A percentile compares a stretch with the other conserved stretches of the same genome.
Conservation (phyloP, 768 basidiomycete species). For the Naganishia vaughanmartiniae region DNA sequence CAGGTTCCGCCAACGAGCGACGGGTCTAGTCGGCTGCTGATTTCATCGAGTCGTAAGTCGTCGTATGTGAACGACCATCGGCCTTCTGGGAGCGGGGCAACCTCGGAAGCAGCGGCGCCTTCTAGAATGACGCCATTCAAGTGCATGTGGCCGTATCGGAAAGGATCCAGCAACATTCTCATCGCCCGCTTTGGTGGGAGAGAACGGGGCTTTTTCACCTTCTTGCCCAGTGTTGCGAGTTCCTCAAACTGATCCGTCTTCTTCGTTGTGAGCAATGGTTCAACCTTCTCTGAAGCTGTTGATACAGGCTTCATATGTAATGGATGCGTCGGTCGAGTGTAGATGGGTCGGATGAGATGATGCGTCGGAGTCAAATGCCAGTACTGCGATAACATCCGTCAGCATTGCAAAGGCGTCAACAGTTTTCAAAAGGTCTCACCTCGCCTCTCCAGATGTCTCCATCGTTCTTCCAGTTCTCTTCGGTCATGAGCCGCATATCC, state of each 20-base stretch:
- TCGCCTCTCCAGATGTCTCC: slow-evolving; percentile 26
- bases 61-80: slow-evolving; percentile 10
- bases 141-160: slow-evolving; percentile 35
- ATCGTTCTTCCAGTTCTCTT: slow-evolving; percentile 28
- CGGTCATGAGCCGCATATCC: slow-evolving; percentile 41
- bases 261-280: not conserved
- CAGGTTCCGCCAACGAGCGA: not conserved
- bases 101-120: not conserved
- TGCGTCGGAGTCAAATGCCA: slow-evolving; percentile 34
- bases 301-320: slow-evolving; percentile 30
- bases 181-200: slow-evolving; percentile 37
- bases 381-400: slow-evolving; percentile 30
- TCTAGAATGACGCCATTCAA: slow-evolving; percentile 12
- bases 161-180: slow-evolving; percentile 45
- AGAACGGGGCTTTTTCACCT: slow-evolving; percentile 25
- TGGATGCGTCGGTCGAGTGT: slow-evolving; percentile 45
- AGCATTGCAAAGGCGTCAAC: slow-evolving; percentile 26
- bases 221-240: slow-evolving; percentile 23
- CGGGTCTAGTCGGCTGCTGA: slow-evolving; percentile 3
- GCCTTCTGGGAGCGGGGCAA: not conserved
- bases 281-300: not conserved
- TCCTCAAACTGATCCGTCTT: slow-evolving; percentile 1
- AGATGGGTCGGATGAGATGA: slow-evolving; percentile 44
- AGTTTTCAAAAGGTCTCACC: slow-evolving; percentile 20
- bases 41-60: not conserved